Percentiles rank a stretch among this genome's conserved stretches.
Conservation (phyloP, 768 basidiomycete genomes). For the Mycena rosella region DNA sequence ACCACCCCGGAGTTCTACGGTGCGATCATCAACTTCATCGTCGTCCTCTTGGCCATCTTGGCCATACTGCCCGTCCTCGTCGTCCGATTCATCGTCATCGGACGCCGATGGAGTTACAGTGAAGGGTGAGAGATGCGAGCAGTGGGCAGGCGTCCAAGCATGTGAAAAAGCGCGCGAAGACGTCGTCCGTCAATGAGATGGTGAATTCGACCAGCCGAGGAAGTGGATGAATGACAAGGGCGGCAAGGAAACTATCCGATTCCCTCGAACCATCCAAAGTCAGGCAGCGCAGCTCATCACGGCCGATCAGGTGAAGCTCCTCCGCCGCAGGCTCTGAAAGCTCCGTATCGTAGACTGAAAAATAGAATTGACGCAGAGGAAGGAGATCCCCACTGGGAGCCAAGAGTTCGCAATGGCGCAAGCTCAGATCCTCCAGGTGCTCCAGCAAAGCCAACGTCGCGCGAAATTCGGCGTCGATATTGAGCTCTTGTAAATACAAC, state of each 20-base stretch:
- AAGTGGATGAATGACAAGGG: background rate
- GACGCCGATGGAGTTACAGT: background rate
- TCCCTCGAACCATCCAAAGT: background rate
- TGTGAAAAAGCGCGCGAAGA: background rate
- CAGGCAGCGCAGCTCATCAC: background rate
- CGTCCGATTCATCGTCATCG: background rate
- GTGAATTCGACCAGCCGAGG: background rate
- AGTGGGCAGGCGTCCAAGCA: background rate
- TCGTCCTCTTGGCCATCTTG: background rate
- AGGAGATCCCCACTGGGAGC: background rate
- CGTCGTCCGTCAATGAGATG: background rate
- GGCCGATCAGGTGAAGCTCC: background rate
- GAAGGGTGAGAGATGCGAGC: background rate
- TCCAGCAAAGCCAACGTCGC: background rate
- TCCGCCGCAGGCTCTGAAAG: too few species aligned
- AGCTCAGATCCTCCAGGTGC: background rate
- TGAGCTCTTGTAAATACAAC: background rate
- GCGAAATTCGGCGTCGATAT: background rate
- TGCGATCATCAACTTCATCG: background rate
- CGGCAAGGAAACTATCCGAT: background rate
- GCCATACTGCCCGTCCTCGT: background rate
- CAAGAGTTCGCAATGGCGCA: background rate
- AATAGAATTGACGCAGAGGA: background rate
- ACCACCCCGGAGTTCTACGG: background rate
- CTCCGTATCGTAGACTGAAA: background rate